A percentile compares a stretch with the other conserved stretches of the same genome.
Evolutionary conservation across 345 rosid genomes (phyloP).

Genomic region (Citrus glauca): DNA sequence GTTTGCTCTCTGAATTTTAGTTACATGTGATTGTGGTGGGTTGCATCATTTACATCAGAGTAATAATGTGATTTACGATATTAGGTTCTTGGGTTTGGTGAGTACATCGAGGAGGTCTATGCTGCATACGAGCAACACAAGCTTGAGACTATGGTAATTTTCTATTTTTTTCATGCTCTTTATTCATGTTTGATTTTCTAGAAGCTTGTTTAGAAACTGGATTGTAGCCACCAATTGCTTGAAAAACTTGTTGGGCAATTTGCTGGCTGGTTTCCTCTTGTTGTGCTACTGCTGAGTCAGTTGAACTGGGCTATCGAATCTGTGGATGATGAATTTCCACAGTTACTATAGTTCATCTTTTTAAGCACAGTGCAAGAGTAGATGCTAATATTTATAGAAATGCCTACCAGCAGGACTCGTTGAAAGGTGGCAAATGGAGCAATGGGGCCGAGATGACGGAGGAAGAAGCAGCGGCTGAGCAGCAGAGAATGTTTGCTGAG

Average conservation of each 20-base stretch:
- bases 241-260: neutral
- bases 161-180: neutral
- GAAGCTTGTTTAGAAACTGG: neutral
- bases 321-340: neutral
- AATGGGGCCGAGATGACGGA: slow-evolving; percentile 87
- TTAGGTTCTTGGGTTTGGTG: slow-evolving; percentile 98
- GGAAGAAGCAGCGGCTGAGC: slow-evolving; percentile 96
- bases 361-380: neutral
- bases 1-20: neutral
- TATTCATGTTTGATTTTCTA: neutral
- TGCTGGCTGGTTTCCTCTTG: neutral
- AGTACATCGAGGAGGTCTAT: slow-evolving; percentile 95
- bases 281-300: neutral
- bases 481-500: slow-evolving; percentile 99
- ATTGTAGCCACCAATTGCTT: neutral
- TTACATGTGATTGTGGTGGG: neutral
- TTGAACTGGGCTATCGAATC: neutral
- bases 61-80: slow-evolving; percentile 6
- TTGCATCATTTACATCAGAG: neutral
- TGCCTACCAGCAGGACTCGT: slow-evolving; percentile 79
- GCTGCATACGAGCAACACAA: slow-evolving; percentile 98
- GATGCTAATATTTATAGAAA: slow-evolving; percentile 12
- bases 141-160: slow-evolving; percentile 81
- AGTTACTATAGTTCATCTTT: neutral
- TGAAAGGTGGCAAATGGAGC: slow-evolving; percentile 87